Base-by-base conservation (phyloP, 345 rosid species). In the Arabidopsis arenosa region DNA sequence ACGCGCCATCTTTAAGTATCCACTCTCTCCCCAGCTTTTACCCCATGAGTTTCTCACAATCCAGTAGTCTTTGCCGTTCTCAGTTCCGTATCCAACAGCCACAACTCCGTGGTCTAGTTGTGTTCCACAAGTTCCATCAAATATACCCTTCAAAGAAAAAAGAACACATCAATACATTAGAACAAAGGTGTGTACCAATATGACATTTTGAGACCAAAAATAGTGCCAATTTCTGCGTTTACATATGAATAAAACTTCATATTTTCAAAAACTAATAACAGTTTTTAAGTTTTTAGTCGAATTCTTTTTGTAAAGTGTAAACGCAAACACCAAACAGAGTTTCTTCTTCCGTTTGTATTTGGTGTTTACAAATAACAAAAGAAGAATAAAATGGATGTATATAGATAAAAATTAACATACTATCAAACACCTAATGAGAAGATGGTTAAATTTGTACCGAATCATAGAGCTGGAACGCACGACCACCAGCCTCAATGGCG, bases 11-110 rank as follows among this genome's bases (percentile, higher is more conserved):
- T 70, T 92, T 33, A 95, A 41, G 75, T 90, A 94, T 1, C 98
- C 98, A 1, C 40, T 8, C 76, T 94, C 98, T 63, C 98, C 98
- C 97, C 97, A 94, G 55, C 81, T 78, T 2, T 4, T 2, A 6
- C 97, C 98, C 98, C 98, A 92, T 11, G 98, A 94, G 78, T 92
- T 94, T 81, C 60, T 87, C 21, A 92, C 97, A 7, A 89, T 83
- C 98, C 97, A 92, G 80, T 83, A 92, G 77, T 87, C 96, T 56
- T 72, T 63, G 28, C 96, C 97, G 2, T 85, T 73, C 26, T 90
- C 98, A 12, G 86, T 81, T 61, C 98, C 98, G 13, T 94, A 94
- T 41, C 98, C 98, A 0, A 94, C 92, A 0, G 90, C 96, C 35
- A 84, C 45, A 73, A 94, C 97, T 35, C 98, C 98, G 17, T 94